phyloP scores from a whole-genome alignment of 2,329 filamentous ascomycete species.

The Phoma sp. region DNA sequence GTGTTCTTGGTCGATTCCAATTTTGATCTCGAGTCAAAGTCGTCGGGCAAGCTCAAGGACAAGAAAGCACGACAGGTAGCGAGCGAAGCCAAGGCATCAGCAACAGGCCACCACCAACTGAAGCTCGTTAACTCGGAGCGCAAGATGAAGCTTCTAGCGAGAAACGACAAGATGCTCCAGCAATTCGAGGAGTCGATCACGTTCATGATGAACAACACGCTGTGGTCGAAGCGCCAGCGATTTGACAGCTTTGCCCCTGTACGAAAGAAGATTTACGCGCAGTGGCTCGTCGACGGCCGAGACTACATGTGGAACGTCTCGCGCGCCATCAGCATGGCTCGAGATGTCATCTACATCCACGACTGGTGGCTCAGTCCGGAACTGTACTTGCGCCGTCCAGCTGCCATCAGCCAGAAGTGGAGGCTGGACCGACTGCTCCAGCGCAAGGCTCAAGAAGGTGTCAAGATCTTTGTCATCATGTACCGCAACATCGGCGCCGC shows the following conservation, averaged over 20 bases:
- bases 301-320: slow-evolving; percentile 99
- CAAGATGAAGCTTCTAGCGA: slow-evolving; percentile 87
- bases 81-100: slow-evolving; percentile 68
- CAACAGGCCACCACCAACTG: slow-evolving; percentile 79
- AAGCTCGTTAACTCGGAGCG: slow-evolving; percentile 91
- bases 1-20: slow-evolving; percentile 94
- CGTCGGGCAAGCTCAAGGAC: slow-evolving; percentile 52
- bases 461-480: slow-evolving; percentile 97
- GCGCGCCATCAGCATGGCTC: slow-evolving; percentile 93
- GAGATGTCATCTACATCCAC: slow-evolving; percentile 98
- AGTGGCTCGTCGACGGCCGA: slow-evolving; percentile 95
- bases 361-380: slow-evolving; percentile 99
- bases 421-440: slow-evolving; percentile 91
- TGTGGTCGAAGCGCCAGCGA: slow-evolving; percentile 82
- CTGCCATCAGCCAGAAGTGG: slow-evolving; percentile 98
- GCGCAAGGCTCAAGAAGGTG: slow-evolving; percentile 89
- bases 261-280: slow-evolving; percentile 82
- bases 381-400: slow-evolving; percentile 90
- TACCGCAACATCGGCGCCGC: slow-evolving; percentile 98
- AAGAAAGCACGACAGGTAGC: slow-evolving; percentile 67
- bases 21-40: slow-evolving; percentile 82
- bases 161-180: slow-evolving; percentile 84
- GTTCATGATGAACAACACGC: slow-evolving; percentile 81
- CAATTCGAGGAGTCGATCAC: slow-evolving; percentile 95
- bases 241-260: slow-evolving; percentile 95